A percentile compares a stretch with the other conserved stretches of the same genome.
Evolutionary conservation across 805 yeast genomes (phyloP).

Genomic region (Blastobotrys peoriensis): DNA sequence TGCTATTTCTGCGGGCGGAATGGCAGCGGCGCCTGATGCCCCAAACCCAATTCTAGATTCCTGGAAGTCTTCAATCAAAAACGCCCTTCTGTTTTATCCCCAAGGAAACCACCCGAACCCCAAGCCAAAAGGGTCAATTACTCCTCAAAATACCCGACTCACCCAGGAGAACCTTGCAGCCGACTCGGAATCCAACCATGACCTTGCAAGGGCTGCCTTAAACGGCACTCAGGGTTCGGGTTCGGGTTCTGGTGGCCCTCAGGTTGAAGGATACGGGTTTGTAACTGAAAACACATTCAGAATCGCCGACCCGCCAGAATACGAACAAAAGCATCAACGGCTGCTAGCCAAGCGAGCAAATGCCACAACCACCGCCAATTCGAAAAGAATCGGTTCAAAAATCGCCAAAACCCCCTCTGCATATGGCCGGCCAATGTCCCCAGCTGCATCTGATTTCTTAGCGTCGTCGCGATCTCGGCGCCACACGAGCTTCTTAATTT

Average conservation of each 20-base stretch:
- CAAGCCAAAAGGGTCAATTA: neutral
- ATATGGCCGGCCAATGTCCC: constrained; percentile 7
- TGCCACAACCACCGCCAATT: neutral
- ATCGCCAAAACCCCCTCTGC: constrained; percentile 11
- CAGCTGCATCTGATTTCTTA: constrained; percentile 12
- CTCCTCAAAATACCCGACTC: neutral
- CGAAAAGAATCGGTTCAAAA: constrained; percentile 4
- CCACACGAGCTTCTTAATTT: neutral
- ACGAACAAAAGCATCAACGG: constrained; percentile 7
- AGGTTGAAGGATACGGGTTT: constrained; percentile 13
- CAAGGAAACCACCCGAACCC: neutral
- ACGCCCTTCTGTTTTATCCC: neutral
- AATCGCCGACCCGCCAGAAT: constrained; percentile 11
- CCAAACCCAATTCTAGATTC: neutral
- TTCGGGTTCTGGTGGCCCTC: constrained; percentile 2
- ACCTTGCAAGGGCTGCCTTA: neutral
- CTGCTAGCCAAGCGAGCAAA: constrained; percentile 4
- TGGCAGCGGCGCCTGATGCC: neutral
- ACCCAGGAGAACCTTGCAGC: neutral
- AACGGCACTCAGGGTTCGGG: neutral
- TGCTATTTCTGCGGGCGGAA: neutral
- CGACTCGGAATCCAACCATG: neutral
- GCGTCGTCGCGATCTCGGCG: too few relatives aligned
- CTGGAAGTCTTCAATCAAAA: neutral
- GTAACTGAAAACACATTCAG: constrained; percentile 14